Conservation (phyloP, 306 rosid species). For the Sicyos edulis region DNA sequence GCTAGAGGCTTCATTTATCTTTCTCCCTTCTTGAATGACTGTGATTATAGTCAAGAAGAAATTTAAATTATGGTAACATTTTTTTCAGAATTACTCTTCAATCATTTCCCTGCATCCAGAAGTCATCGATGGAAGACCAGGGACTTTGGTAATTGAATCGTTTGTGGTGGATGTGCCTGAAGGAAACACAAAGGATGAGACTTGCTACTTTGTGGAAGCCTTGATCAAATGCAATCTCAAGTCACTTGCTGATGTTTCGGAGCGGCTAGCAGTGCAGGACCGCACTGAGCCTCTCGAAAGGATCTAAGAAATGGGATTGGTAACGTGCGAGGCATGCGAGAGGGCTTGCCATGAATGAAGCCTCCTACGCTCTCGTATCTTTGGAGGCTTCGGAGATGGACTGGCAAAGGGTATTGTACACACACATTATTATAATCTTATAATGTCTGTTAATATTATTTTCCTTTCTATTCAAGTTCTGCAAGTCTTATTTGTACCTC, state of each 20-base stretch:
- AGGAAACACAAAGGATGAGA: slow-evolving; percentile 92
- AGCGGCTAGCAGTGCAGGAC: slow-evolving; percentile 85
- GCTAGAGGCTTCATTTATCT: not conserved
- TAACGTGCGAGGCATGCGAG: not conserved
- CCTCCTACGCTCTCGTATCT: slow-evolving; percentile 24
- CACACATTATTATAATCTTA: not conserved
- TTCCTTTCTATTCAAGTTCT: slow-evolving; percentile 3
- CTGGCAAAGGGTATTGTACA: slow-evolving; percentile 18
- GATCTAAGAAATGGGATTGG: slow-evolving; percentile 21
- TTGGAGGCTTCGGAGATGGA: slow-evolving; percentile 26
- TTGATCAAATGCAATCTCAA: slow-evolving; percentile 93
- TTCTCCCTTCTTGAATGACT: not conserved
- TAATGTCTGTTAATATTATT: not conserved
- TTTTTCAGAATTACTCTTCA: slow-evolving; percentile 83
- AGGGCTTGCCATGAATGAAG: slow-evolving; percentile 24
- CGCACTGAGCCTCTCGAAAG: slow-evolving; percentile 75
- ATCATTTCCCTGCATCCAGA: slow-evolving; percentile 82
- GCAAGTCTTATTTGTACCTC: slow-evolving; percentile 13
- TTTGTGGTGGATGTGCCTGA: slow-evolving; percentile 96
- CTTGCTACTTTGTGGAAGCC: slow-evolving; percentile 90
- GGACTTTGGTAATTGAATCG: slow-evolving; percentile 85
- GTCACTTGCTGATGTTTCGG: slow-evolving; percentile 86
- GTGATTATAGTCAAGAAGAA: not conserved
- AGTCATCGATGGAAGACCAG: slow-evolving; percentile 82
- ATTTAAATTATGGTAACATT: not conserved